Evolutionary conservation across 768 basidiomycete species (phyloP).

Genomic region (Kwoniella shandongensis): DNA sequence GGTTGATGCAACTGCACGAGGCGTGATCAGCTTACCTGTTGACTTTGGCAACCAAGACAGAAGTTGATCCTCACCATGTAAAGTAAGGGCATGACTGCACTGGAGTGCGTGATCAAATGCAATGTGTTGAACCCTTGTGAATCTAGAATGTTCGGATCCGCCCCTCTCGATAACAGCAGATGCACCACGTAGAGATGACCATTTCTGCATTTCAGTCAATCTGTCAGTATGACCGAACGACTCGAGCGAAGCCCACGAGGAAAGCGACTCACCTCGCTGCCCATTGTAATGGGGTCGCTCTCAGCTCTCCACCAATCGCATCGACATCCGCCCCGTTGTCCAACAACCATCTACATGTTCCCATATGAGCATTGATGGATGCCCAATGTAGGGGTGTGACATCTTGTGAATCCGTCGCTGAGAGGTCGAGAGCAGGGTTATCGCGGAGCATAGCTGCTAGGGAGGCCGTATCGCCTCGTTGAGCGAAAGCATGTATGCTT

Average conservation of each 20-base stretch:
- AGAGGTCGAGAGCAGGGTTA: conserved; percentile 33
- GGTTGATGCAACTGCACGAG: conserved; percentile 80
- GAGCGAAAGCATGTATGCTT: conserved; percentile 79
- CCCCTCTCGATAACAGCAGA: conserved; percentile 80
- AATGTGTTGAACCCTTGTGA: conserved; percentile 94
- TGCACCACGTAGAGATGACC: conserved; percentile 96
- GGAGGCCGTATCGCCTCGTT: conserved; percentile 64
- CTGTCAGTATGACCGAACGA: background rate
- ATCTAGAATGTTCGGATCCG: conserved; percentile 88
- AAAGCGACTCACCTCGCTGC: conserved; percentile 64
- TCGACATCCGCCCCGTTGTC: conserved; percentile 95
- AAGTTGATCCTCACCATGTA: conserved; percentile 40
- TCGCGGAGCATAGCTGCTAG: conserved; percentile 18
- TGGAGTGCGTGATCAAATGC: conserved; percentile 92
- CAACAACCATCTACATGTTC: conserved; percentile 79
- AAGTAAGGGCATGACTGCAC: conserved; percentile 88
- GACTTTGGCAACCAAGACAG: background rate
- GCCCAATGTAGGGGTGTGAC: conserved; percentile 98
- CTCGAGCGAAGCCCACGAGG: no score
- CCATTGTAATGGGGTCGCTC: conserved; percentile 96
- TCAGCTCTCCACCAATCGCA: conserved; percentile 86
- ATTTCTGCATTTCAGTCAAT: conserved; percentile 58
- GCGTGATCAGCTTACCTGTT: conserved; percentile 55
- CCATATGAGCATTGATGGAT: conserved; percentile 91
- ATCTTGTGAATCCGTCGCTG: conserved; percentile 72